Base-by-base conservation (phyloP, 2,329 filamentous ascomycete genomes). In the Triangularia verruculosa region DNA sequence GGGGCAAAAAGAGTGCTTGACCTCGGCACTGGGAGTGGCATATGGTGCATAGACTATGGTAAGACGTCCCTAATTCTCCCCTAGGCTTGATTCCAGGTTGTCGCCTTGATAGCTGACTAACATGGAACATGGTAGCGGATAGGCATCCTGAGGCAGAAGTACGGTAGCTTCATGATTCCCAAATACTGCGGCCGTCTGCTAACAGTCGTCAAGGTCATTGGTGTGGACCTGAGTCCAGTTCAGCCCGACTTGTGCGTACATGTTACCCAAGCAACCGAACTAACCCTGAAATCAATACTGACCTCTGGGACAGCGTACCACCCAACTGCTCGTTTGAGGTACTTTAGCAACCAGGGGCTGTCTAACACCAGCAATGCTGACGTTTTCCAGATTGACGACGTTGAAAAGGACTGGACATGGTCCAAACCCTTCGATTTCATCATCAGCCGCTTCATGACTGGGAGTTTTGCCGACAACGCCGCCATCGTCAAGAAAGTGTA, bases 31-130 rank as follows among this genome's bases (percentile, higher is more conserved):
- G 68, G 68, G 13, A 67, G 66, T 6, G 68, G 68, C 7, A 67
- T 70, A 25, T 70, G 68, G 68, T 64, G 64, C 12, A 70, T 70
- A 12, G 68, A 70, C 17, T 69, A 67, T 59, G 67, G 64, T 25
- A 47, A 47, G 17, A 20, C 39, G 15, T 34, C n/a, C n/a, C 20
- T 27, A n/a, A 1, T 43, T 7, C 11, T 17, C 17, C n/a, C n/a
- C n/a, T n/a, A n/a, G n/a, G 9, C n/a, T 20, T 8, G n/a, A 7
- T 6, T 11, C 30, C 30, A 3, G 30, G 3, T 32, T 12, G 9
- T 20, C n/a, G 9, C 15, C 15, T 17, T 22, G 4, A 27, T 27
- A 25, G 22, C 34, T 56, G 43, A 55, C 20, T 8, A 15, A 1
- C 6, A 4, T 34, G 11, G 20, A 8, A 20, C n/a, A 9, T 9